Percentiles rank a stretch among this genome's conserved stretches.
Evolutionary conservation across 2,329 filamentous ascomycete genomes (phyloP).

Genomic region (Microsporum audouinii): DNA sequence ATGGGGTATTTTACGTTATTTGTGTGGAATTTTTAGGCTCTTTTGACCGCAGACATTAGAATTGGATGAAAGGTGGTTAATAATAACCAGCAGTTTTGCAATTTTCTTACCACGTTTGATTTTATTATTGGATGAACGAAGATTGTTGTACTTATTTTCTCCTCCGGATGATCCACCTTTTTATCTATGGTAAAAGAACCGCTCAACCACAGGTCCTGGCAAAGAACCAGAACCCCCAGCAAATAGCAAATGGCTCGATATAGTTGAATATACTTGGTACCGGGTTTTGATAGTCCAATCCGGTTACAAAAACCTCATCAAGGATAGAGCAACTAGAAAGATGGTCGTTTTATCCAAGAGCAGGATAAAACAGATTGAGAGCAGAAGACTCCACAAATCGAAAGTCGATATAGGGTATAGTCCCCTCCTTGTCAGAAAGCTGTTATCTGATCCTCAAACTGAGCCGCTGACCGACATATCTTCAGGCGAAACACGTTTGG

Average conservation of each 20-base stretch:
- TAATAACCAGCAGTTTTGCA: background rate
- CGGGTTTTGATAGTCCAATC: too few species aligned
- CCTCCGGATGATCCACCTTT: too few species aligned
- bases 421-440: background rate
- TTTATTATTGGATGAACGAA: background rate
- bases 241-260: too few species aligned
- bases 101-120: background rate
- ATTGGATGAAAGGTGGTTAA: background rate
- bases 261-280: too few species aligned
- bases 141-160: background rate
- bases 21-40: background rate
- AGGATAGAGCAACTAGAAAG: too few species aligned
- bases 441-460: background rate
- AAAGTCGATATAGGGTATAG: background rate
- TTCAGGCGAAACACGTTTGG: background rate
- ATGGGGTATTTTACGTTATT: background rate
- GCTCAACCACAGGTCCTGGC: too few species aligned
- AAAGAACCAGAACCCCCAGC: too few species aligned
- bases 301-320: too few species aligned
- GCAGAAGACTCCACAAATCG: too few species aligned
- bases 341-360: background rate
- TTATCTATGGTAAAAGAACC: too few species aligned
- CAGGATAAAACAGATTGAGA: background rate
- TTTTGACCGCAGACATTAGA: background rate
- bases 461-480: background rate